Base-by-base conservation (phyloP, 2,329 filamentous ascomycete species). In the Cladosporium sp. region DNA sequence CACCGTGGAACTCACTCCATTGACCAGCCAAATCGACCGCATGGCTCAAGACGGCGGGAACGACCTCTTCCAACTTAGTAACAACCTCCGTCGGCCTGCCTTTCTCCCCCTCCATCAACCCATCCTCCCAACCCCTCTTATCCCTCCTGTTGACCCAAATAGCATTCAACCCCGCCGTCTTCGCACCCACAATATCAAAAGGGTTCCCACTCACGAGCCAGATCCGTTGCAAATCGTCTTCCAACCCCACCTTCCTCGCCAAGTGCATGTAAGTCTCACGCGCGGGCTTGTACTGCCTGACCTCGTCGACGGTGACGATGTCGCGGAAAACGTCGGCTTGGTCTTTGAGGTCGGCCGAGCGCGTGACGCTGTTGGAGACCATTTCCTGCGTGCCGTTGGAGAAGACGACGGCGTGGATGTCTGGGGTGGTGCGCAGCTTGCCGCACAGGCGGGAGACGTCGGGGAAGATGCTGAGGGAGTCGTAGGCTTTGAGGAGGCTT, bases 171-270 rank as follows among this genome's bases (percentile, higher is more conserved):
- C 85, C 85, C 4, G 76, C 73, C 1, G 73, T 73, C 54, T 74
- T 75, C 1, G 85, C 83, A 0, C 87, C 86, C 0, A 83, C 76
- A 13, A 86, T 71, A 63, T 90, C 86, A 63, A 90, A 90, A 2
- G 86, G 82, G 62, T 90, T 90, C 1, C 80, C 80, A 57, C 79
- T 86, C 5, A 91, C 76, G 7, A 90, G 67, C 84, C 85, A 89
- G 12, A 89, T 73, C 20, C 77, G 70, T 1, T 64, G 68, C 56
- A 74, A 70, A 17, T 73, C 59, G 1, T 65, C 68, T 52, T 68
- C 58, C 58, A 76, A 78, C 3, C 76, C 77, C 2, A 76, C 72
- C 30, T 71, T 70, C 55, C 73, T 57, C 1, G 79, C 73, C 19
- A 88, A 69, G 62, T 85, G 73, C n/a, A 71, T 56, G 61, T 90